Evolutionary conservation across 768 basidiomycete genomes (phyloP), one percentile per base, ranked within the genome.

Genomic region (Boletales sp.): DNA sequence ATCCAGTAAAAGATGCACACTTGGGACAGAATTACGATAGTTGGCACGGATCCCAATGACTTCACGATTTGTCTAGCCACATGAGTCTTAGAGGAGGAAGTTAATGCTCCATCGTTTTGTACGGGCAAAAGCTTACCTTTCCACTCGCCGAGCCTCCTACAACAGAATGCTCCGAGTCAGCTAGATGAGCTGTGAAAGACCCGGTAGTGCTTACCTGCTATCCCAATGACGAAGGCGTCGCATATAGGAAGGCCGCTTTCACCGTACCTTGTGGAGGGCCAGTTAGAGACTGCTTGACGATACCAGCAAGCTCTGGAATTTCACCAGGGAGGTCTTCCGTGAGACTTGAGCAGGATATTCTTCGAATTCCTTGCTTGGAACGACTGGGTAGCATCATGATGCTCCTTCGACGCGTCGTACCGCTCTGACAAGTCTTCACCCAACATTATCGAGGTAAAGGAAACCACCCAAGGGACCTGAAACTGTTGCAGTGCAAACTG

Each of bases 11-110:
- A 34, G 37, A 41, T 10, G 48, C 69, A 34, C 53, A 86, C 89
- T 72, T 94, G 92, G 25, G 91, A 93, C 44, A 99, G 69, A 57
- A 99, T 96, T 46, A 95, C 83, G 34, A 98, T 87, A 41, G 85
- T 83, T 5, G 90, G 90, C 37, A 92, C 85, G 1, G 82, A 87
- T n/a, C 89, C 90, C 19, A 92, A 77, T 7, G 85, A 74, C 51
- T 81, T 79, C 28, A 93, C 84, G 45, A 93, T 89, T 63, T 90
- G 83, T 47, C 84, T 75, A 15, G 90, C 90, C 39, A 93, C 90
- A 70, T 90, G 86, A 19, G 90, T 93, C 90, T 92, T 46, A 15
- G 28, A 37, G 41, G 40, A 32, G 30, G 35, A 36, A 50, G 52
- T 51, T 34, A 31, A 31, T 48, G 43, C 21, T 39, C 37, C 21